phyloP scores from a whole-genome alignment of 2,329 filamentous ascomycete species.

The Acrodontium crateriforme region DNA sequence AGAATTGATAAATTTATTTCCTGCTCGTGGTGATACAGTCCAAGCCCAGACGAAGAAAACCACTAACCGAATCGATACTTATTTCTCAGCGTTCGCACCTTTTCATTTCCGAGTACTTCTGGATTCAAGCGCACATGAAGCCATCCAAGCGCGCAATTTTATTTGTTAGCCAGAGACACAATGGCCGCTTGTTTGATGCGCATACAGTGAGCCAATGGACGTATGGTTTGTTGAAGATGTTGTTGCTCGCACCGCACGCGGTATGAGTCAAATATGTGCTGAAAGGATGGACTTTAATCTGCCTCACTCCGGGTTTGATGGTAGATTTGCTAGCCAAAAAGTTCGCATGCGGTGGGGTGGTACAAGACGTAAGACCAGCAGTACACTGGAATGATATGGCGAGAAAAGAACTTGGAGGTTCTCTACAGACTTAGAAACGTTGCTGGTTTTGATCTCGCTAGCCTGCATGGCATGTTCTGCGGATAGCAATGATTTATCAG shows the following conservation, averaged over 20 bases:
- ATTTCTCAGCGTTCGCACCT: no score
- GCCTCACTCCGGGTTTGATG: conserved; percentile 57
- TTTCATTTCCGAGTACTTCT: no score
- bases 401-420: conserved; percentile 49
- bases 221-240: conserved; percentile 65
- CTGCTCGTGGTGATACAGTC: no score
- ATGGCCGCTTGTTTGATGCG: conserved; percentile 56
- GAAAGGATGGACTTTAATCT: conserved; percentile 74
- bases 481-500: no score
- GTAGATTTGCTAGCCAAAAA: conserved; percentile 49
- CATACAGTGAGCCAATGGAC: conserved; percentile 61
- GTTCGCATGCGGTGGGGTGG: conserved; percentile 56
- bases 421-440: conserved; percentile 67
- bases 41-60: no score
- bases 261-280: conserved; percentile 58
- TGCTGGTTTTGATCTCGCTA: conserved; percentile 56
- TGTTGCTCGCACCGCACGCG: conserved; percentile 49
- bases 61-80: no score
- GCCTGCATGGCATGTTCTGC: conserved; percentile 62
- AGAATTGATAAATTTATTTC: no score
- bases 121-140: conserved; percentile 63
- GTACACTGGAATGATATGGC: neutral
- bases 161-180: conserved; percentile 48
- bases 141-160: conserved; percentile 57
- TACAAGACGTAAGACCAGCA: neutral